Percentiles rank a stretch among this genome's conserved stretches.
Evolutionary conservation across 352 stramenopile species (phyloP).

Genomic region (Peronospora tabacina): DNA sequence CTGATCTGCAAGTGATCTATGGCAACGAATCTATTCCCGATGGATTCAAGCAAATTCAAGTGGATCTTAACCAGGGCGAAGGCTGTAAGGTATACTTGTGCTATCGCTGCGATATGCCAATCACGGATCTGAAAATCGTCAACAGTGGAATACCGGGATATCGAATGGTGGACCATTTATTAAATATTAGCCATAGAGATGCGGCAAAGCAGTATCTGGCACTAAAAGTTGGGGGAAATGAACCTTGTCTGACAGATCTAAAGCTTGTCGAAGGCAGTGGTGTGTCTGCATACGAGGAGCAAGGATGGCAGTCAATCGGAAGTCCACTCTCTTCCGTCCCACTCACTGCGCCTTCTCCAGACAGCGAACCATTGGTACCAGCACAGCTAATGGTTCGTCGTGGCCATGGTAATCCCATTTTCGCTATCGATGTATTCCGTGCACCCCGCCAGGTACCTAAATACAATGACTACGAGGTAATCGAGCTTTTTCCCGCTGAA

Average conservation of each 20-base stretch:
- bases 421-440: constrained; percentile 81
- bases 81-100: constrained; percentile 78
- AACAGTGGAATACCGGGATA: constrained; percentile 78
- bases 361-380: constrained; percentile 13
- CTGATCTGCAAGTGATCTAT: constrained; percentile 75
- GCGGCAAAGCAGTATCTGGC: constrained; percentile 70
- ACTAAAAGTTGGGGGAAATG: constrained; percentile 75
- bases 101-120: constrained; percentile 84
- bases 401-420: constrained; percentile 82
- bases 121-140: constrained; percentile 83
- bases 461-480: constrained; percentile 87
- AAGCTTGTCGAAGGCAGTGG: constrained; percentile 47
- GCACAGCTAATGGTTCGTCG: constrained; percentile 63
- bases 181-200: constrained; percentile 67
- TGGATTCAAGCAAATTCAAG: constrained; percentile 79
- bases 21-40: constrained; percentile 74
- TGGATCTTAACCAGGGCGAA: constrained; percentile 83
- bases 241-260: constrained; percentile 73
- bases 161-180: constrained; percentile 68
- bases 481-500: constrained; percentile 45
- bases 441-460: constrained; percentile 75
- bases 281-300: constrained; percentile 34
- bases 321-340: constrained; percentile 38
- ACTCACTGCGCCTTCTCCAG: constrained; percentile 4
- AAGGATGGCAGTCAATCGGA: constrained; percentile 69